A percentile compares a stretch with the other conserved stretches of the same genome.
phyloP scores from a whole-genome alignment of 1,284 basidiomycete species.

The Agaricales sp. region DNA sequence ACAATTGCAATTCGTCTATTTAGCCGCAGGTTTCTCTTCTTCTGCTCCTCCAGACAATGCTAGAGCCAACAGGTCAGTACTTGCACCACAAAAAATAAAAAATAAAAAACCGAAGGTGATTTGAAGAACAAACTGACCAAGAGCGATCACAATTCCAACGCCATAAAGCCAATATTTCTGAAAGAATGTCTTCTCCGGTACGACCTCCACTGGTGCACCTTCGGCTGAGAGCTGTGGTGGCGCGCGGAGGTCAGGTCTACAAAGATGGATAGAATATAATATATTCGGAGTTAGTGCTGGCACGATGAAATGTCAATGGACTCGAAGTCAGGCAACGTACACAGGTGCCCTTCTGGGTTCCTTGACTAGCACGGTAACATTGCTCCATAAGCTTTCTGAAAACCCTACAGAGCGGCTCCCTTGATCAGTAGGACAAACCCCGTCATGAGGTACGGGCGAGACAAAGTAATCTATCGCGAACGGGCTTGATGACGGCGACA shows the following conservation, averaged over 20 bases:
- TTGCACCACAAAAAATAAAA: too few species aligned
- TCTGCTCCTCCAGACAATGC: too few species aligned
- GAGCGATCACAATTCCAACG: not conserved
- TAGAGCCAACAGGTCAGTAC: too few species aligned
- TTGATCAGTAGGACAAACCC: constrained; percentile 40
- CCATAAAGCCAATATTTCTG: constrained; percentile 69
- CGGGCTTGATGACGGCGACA: constrained; percentile 31
- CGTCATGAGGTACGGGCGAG: constrained; percentile 51
- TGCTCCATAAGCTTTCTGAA: constrained; percentile 17
- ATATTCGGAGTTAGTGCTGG: constrained; percentile 4
- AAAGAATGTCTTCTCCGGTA: constrained; percentile 67
- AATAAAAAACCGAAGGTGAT: not conserved
- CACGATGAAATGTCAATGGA: constrained; percentile 7
- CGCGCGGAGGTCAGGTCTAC: constrained; percentile 52
- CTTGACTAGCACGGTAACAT: constrained; percentile 44
- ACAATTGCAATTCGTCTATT: too few species aligned
- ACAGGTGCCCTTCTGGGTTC: constrained; percentile 41
- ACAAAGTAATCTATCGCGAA: constrained; percentile 65
- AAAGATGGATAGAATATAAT: constrained; percentile 6
- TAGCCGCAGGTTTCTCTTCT: too few species aligned
- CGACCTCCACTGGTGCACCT: constrained; percentile 52
- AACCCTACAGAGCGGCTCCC: constrained; percentile 19
- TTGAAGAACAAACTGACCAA: not conserved
- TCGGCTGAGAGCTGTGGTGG: constrained; percentile 57
- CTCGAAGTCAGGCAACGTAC: constrained; percentile 27